Percentiles rank a stretch among this genome's conserved stretches.
Conservation (phyloP, 805 yeast genomes). For the Ogataea thermomethanolica region DNA sequence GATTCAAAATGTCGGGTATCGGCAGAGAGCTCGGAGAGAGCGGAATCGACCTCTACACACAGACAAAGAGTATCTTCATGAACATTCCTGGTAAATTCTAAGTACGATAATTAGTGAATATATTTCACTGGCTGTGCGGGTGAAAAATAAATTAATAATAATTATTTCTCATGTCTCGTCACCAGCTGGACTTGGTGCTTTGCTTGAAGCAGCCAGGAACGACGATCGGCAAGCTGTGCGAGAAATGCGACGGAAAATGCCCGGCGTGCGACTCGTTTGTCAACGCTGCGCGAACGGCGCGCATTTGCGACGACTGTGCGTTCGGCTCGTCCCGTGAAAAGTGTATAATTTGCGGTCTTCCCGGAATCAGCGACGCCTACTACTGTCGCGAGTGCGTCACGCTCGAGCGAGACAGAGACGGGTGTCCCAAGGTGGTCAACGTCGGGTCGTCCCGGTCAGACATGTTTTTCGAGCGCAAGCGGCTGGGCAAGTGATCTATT, state of each 20-base stretch:
- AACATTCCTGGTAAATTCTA: slow-evolving; percentile 41
- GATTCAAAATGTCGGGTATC: slow-evolving; percentile 73
- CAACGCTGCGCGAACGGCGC: slow-evolving; percentile 60
- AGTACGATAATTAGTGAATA: background rate
- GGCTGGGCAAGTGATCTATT: slow-evolving; percentile 13
- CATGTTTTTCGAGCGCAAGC: slow-evolving; percentile 55
- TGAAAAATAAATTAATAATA: background rate
- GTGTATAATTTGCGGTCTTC: slow-evolving; percentile 70
- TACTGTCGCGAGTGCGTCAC: slow-evolving; percentile 85
- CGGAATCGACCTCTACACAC: slow-evolving; percentile 68
- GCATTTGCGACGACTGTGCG: slow-evolving; percentile 83
- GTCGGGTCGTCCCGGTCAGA: slow-evolving; percentile 76
- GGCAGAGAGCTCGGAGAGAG: slow-evolving; percentile 80
- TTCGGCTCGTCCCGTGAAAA: slow-evolving; percentile 59
- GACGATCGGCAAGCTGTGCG: slow-evolving; percentile 66
- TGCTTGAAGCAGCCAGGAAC: slow-evolving; percentile 87
- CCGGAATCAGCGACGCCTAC: slow-evolving; percentile 65
- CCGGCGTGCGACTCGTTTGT: slow-evolving; percentile 88
- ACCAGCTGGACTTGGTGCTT: slow-evolving; percentile 78
- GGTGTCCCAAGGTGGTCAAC: slow-evolving; percentile 83
- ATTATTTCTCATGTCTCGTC: slow-evolving; percentile 65
- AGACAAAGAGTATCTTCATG: slow-evolving; percentile 64
- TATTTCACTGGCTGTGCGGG: background rate
- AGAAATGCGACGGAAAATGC: slow-evolving; percentile 86
- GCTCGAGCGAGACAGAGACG: slow-evolving; percentile 79